Base-by-base conservation (phyloP, 2,329 filamentous ascomycete genomes). In the Eurotiales sp. region DNA sequence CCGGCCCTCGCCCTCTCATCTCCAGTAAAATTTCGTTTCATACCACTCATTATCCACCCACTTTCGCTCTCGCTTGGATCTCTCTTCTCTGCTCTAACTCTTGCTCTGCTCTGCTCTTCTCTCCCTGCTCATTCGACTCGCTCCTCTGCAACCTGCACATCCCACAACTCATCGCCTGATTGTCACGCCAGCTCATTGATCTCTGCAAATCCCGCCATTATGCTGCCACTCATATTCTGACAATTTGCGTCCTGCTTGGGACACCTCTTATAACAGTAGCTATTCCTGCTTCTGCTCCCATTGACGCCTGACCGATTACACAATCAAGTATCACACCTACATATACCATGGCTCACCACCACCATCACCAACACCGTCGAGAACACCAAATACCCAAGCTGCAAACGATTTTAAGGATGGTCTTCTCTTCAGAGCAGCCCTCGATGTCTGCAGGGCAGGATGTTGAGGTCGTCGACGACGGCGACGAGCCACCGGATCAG, bases 401-500 rank as follows among this genome's bases (percentile, higher is more conserved):
- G 55, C 68, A 72, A 47, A 70, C 67, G 51, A 58, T 73, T 14
- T 58, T 73, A 54, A 74, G 71, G 61, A 74, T 77, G 70, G 64
- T 76, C 34, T 64, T 70, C 49, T 64, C 72, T 25, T 68, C 72
- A 39, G 71, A 70, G 43, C 63, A 69, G 50, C 66, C 71, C 50
- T 68, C 62, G 41, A 64, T 65, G 56, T 64, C 62, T 11, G 53
- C 61, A 29, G 63, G 64, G 44, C 70, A 69, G 39, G 81, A 83
- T 46, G 81, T 84, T 53, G 90, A 96, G 51, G 68, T 84, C 59
- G 73, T 78, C 53, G 81, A 87, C 58, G 92, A 96, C 63, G 79
- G 85, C 46, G 92, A 97, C 70, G 92, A 97, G 70, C 91, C 91
- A 45, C 90, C 91, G 61, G 91, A 96, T 58, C 60, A 64, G 27